These are phyloP conservation scores for Tripidium arundinaceum DNA, from an alignment of 202 grass and related monocot species.

Conservation along the genomic window DNA sequence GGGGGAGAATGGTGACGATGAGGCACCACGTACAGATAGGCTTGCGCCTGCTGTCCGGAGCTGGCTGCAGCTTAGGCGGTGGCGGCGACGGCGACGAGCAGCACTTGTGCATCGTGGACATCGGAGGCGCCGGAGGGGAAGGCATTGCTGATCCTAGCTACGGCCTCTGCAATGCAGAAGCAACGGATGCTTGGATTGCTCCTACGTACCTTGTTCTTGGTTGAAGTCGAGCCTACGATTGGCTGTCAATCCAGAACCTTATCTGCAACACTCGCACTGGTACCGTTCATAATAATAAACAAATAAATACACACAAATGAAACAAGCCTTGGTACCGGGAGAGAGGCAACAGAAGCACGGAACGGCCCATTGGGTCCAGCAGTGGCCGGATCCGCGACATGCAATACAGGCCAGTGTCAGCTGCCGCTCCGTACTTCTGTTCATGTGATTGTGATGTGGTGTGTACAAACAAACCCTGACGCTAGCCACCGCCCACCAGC, in stretches of 20 bases:
- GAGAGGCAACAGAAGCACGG: not conserved
- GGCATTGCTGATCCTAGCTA: constrained; percentile 7
- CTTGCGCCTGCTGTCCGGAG: not conserved
- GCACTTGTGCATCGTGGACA: constrained; percentile 38
- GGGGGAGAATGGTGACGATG: not conserved
- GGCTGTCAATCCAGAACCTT: not conserved
- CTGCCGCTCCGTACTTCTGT: not conserved
- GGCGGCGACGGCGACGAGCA: not conserved
- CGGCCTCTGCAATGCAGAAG: not conserved
- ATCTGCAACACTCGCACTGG: not conserved
- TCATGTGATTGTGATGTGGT: not conserved
- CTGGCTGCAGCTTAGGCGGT: constrained; percentile 16
- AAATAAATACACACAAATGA: too few species aligned
- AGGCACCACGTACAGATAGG: constrained; percentile 23
- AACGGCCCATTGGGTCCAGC: not conserved
- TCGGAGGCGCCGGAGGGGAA: not conserved
- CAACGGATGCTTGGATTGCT: not conserved
- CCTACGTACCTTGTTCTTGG: not conserved
- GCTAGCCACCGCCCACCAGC: too few species aligned
- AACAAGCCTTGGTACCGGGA: too few species aligned
- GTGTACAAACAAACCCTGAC: too few species aligned
- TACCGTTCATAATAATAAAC: too few species aligned
- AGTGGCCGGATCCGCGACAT: not conserved
- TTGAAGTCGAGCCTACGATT: not conserved
- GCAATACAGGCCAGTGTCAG: not conserved